Conservation (phyloP, 1,284 basidiomycete species). For the Irpex rosettiformis region DNA sequence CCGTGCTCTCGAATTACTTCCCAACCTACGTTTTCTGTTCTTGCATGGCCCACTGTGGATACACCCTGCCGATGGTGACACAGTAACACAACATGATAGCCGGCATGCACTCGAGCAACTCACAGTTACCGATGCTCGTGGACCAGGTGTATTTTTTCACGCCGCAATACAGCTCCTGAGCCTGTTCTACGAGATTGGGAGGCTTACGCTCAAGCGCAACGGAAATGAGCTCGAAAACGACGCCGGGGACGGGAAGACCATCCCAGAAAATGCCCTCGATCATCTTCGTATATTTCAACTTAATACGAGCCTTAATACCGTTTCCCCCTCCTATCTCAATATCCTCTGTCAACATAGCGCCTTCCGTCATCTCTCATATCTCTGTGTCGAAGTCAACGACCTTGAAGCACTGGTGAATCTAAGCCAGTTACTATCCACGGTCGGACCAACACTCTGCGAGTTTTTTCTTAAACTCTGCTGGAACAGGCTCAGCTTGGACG, state of each 20-base stretch:
- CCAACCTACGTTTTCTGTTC: neutral
- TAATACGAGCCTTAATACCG: neutral
- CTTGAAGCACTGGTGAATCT: neutral
- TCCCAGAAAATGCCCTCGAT: neutral
- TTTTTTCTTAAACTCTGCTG: neutral
- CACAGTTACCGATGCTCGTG: neutral
- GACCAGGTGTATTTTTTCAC: neutral
- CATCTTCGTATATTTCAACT: neutral
- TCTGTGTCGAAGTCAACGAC: neutral
- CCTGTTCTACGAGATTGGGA: neutral
- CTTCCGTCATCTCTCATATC: neutral
- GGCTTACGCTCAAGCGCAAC: neutral
- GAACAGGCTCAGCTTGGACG: neutral
- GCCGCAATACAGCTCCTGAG: neutral
- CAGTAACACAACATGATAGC: neutral
- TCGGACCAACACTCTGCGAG: neutral
- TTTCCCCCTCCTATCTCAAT: neutral
- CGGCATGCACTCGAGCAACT: neutral
- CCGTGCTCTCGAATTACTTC: neutral
- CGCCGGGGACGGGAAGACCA: neutral
- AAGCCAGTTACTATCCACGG: neutral
- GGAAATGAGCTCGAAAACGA: too few relatives aligned
- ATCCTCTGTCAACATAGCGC: neutral
- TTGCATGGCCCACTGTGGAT: neutral
- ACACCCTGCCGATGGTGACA: neutral